Conservation (phyloP, 1,139 yeast genomes). For the Debaryomycetaceae sp. region DNA sequence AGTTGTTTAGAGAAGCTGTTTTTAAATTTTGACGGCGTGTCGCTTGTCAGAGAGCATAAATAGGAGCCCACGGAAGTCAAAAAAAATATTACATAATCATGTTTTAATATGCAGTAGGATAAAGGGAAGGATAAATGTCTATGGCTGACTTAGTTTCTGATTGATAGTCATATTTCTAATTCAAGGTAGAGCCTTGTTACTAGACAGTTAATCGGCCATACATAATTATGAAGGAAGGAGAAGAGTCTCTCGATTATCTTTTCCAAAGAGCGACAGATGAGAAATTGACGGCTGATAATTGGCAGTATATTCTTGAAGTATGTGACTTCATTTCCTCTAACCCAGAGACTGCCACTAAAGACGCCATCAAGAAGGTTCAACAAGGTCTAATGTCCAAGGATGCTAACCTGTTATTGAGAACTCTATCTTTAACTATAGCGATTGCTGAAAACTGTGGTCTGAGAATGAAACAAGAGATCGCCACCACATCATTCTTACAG, state of each 20-base stretch:
- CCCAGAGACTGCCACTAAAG: slow-evolving; percentile 60
- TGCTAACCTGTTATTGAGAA: slow-evolving; percentile 76
- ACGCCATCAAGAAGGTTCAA: slow-evolving; percentile 50
- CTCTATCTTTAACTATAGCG: slow-evolving; percentile 69
- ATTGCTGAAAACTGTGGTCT: slow-evolving; percentile 94
- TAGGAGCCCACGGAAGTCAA: too few species aligned
- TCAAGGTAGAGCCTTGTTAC: too few species aligned
- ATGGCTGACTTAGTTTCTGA: too few species aligned
- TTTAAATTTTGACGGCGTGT: too few species aligned
- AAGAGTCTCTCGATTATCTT: slow-evolving; percentile 13
- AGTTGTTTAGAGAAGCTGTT: too few species aligned
- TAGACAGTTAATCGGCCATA: too few species aligned
- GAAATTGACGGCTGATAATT: slow-evolving; percentile 77
- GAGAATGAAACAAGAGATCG: slow-evolving; percentile 76
- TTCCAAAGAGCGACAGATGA: slow-evolving; percentile 77
- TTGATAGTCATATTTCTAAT: too few species aligned
- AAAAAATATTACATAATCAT: not conserved
- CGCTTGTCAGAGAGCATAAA: too few species aligned
- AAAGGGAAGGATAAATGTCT: too few species aligned
- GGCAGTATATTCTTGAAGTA: slow-evolving; percentile 78
- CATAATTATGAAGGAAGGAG: not conserved
- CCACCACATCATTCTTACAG: slow-evolving; percentile 63
- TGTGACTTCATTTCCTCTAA: slow-evolving; percentile 75
- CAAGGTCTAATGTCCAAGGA: slow-evolving; percentile 57
- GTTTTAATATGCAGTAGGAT: too few species aligned